phyloP scores from a whole-genome alignment of 2,329 filamentous ascomycete species.

The Torrubiella hemipterigena region DNA sequence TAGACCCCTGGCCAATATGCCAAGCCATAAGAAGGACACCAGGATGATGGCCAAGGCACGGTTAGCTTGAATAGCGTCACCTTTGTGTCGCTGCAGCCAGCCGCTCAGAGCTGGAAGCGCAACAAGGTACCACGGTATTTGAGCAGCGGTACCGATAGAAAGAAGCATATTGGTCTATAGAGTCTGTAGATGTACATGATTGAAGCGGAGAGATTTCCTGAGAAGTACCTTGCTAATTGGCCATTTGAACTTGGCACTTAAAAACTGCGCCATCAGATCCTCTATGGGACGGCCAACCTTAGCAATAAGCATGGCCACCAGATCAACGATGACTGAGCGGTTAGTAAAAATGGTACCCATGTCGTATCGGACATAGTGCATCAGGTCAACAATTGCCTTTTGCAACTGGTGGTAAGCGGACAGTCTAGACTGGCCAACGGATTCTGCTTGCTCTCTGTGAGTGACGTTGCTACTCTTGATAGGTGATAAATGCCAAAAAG shows the following conservation, averaged over 20 bases:
- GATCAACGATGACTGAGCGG: neutral
- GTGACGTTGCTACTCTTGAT: neutral
- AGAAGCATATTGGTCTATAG: constrained; percentile 1
- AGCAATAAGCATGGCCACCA: neutral
- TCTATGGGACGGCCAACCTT: constrained; percentile 1
- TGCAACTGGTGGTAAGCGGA: neutral
- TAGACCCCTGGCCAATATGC: neutral
- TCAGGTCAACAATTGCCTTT: neutral
- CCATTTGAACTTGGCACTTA: constrained; percentile 3
- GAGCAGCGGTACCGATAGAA: constrained; percentile 1
- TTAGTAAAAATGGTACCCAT: neutral
- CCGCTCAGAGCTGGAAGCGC: neutral
- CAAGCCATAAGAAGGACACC: neutral
- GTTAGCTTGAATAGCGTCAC: constrained; percentile 1
- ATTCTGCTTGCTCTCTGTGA: neutral
- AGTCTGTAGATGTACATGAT: neutral
- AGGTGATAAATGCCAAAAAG: neutral
- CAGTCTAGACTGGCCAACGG: neutral
- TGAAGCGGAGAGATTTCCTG: no score
- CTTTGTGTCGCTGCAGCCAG: neutral
- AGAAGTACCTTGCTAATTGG: constrained; percentile 2
- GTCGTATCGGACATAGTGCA: neutral
- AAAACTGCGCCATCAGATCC: constrained; percentile 1
- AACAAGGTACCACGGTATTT: constrained; percentile 2
- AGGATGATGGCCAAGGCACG: neutral